Evolutionary conservation across 192 early-diverging fungal species (phyloP), one percentile per base, ranked within the genome.

Genomic region (Mortierella antarctica): DNA sequence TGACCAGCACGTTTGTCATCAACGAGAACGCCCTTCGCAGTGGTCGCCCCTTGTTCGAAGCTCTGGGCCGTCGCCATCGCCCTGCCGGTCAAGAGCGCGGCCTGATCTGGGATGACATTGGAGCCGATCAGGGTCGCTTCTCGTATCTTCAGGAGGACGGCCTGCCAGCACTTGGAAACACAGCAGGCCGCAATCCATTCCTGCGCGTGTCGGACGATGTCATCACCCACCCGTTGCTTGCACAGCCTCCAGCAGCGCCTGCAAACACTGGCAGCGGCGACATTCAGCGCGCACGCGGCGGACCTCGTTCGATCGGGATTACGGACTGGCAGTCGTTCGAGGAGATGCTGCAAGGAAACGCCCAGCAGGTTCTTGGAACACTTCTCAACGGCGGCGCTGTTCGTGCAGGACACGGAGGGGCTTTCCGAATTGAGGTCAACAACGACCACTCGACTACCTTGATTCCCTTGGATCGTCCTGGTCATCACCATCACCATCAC

Each of bases 221-320:
- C 47, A 86, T 87, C 53, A 85, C 89, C 7, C 92, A 93, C 75
- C 92, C 92, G 21, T 69, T 93, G 40, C 75, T 93, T 40, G 83
- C 89, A 31, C 89, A 90, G 61, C 84, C 74, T 46, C n/a, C 74
- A 20, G 45, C 48, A 47, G 54, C 68, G 15, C 55, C 70, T 20
- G 56, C 83, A 40, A 20, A 12, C 23, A 42, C 68, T n/a, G 53
- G 52, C 15, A 63, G 56, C 12, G 9, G 51, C 3, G 71, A 82
- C 15, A 46, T 12, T 15, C 64, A 63, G 8, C 31, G 78, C 31
- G 45, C 52, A 57, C 53, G 83, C 61, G 55, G 70, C 45, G 67
- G 62, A 49, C 31, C 72, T 45, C 74, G 86, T 49, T 74, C 60
- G 39, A 63, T 83, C 54, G 85, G 83, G 6, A 53, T 57, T 15